Conservation (phyloP, 768 basidiomycete species). For the Tylopilus cervinicoccineus region DNA sequence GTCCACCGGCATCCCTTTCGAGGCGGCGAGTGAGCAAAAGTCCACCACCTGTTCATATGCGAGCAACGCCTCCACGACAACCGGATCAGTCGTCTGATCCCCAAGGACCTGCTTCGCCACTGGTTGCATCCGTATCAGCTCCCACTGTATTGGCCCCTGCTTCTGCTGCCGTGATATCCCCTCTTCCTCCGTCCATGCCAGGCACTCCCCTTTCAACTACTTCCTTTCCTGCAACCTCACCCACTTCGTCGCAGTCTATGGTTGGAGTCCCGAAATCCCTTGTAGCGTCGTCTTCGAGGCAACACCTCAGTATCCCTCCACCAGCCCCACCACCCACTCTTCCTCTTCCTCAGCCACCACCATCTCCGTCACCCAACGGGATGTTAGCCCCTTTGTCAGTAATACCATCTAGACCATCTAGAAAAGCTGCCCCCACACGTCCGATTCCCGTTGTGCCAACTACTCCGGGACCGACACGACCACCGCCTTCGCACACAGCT, state of each 20-base stretch:
- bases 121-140: conserved; percentile 4
- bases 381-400: background rate
- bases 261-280: conserved; percentile 10
- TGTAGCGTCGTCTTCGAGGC: conserved; percentile 18
- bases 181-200: conserved; percentile 18
- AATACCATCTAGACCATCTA: conserved; percentile 2
- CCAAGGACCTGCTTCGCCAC: conserved; percentile 11
- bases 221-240: conserved; percentile 4
- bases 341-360: conserved; percentile 29
- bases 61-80: conserved; percentile 9
- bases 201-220: conserved; percentile 17
- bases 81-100: conserved; percentile 3
- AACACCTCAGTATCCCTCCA: conserved; percentile 27
- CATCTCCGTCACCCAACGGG: conserved; percentile 10
- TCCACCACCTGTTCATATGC: conserved; percentile 20
- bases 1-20: conserved; percentile 16
- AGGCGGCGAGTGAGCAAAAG: conserved; percentile 25
- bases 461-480: conserved; percentile 7
- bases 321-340: conserved; percentile 30
- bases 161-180: conserved; percentile 3
- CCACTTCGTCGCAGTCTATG: background rate
- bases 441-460: conserved; percentile 15
- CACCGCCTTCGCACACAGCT: conserved; percentile 11
- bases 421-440: conserved; percentile 14
- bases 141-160: conserved; percentile 4